Evolutionary conservation across 805 yeast species (phyloP).

Genomic region (Tetrapisispora iriomotensis): DNA sequence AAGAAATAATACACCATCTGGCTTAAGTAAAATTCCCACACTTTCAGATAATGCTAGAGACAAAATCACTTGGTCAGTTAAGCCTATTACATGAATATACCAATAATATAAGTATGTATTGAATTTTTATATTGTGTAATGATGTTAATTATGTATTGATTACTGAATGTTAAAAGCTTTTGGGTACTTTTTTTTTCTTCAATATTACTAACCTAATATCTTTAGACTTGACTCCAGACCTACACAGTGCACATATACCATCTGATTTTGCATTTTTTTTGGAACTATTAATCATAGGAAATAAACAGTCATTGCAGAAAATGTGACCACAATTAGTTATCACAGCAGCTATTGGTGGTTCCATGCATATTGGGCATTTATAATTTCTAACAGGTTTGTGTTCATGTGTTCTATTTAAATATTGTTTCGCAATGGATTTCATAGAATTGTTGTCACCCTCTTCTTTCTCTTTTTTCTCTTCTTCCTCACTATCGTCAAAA

Average conservation of each 20-base stretch:
- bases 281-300: slow-evolving; percentile 40
- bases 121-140: background rate
- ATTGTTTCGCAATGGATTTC: slow-evolving; percentile 7
- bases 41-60: background rate
- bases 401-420: slow-evolving; percentile 11
- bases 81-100: background rate
- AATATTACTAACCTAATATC: slow-evolving; percentile 26
- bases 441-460: background rate
- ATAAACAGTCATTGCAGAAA: slow-evolving; percentile 45
- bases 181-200: slow-evolving; percentile 22
- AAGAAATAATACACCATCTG: background rate
- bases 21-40: background rate
- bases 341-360: slow-evolving; percentile 38
- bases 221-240: slow-evolving; percentile 28
- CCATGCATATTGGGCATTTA: slow-evolving; percentile 48
- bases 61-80: slow-evolving; percentile 1
- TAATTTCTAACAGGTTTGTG: slow-evolving; percentile 29
- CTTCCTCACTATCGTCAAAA: slow-evolving; percentile 20
- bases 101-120: background rate
- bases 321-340: slow-evolving; percentile 51
- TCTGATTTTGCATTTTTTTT: slow-evolving; percentile 24
- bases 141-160: background rate
- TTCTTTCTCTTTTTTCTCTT: no score
- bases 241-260: slow-evolving; percentile 38
- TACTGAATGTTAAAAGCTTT: slow-evolving; percentile 1